phyloP scores from a whole-genome alignment of 177 flowering plant species.

The Tripterygium wilfordii region DNA sequence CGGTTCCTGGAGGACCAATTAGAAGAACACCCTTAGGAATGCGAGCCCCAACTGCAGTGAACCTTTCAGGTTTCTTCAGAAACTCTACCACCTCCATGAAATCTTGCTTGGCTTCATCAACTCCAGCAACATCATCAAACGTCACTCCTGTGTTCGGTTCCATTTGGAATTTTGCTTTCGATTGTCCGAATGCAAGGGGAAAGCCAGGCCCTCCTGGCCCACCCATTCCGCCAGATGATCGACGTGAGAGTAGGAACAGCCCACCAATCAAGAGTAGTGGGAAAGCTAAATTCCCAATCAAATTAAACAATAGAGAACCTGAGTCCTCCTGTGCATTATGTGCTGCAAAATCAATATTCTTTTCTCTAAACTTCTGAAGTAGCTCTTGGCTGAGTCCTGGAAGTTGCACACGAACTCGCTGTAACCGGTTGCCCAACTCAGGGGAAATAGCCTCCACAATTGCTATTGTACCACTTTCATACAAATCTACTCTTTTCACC shows the following conservation, averaged over 20 bases:
- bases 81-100: constrained; percentile 98
- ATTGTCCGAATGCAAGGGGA: constrained; percentile 81
- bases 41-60: constrained; percentile 92
- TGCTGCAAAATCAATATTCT: constrained; percentile 94
- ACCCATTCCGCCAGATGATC: constrained; percentile 89
- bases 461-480: constrained; percentile 93
- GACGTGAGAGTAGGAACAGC: constrained; percentile 80
- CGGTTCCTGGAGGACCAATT: constrained; percentile 95
- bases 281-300: constrained; percentile 85
- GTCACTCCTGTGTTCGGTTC: constrained; percentile 98
- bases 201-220: constrained; percentile 98
- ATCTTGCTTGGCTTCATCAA: constrained; percentile 97
- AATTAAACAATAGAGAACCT: constrained; percentile 72
- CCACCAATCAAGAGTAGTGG: constrained; percentile 90
- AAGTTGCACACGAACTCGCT: constrained; percentile 90
- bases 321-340: constrained; percentile 95
- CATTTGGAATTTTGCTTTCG: constrained; percentile 96
- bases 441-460: constrained; percentile 96
- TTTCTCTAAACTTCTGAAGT: constrained; percentile 91
- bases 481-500: constrained; percentile 79
- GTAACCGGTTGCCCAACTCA: constrained; percentile 86
- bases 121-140: constrained; percentile 98
- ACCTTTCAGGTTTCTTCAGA: constrained; percentile 92
- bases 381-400: constrained; percentile 96
- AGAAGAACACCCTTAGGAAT: constrained; percentile 98